Percentiles rank a stretch among this genome's conserved stretches.
These are phyloP conservation scores for Dorcoceras hygrometricum DNA, from an alignment of 257 asterid genomes.

Conservation along the genomic window DNA sequence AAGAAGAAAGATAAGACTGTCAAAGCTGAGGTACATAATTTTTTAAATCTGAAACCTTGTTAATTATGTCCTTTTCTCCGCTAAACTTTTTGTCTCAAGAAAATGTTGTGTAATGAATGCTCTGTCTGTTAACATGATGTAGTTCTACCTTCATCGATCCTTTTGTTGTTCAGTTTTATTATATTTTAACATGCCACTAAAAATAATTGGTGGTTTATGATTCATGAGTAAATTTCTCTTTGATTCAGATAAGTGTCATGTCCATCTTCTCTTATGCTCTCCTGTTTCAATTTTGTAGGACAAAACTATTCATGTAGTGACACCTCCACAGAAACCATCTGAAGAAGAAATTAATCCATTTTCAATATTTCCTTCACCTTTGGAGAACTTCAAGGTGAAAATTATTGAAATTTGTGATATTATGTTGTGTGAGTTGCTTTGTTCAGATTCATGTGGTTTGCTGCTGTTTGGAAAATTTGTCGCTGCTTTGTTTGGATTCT, in stretches of 20 bases:
- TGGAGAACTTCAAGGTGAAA: conserved; percentile 73
- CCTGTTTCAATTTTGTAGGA: conserved; percentile 40
- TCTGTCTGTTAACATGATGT: too few species aligned
- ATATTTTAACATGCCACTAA: neutral
- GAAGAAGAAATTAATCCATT: conserved; percentile 90
- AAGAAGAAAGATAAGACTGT: conserved; percentile 89
- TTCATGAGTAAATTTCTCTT: neutral
- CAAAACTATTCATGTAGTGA: conserved; percentile 53
- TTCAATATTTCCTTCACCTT: conserved; percentile 75
- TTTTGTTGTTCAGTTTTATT: neutral
- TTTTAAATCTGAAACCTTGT: neutral
- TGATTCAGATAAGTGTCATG: neutral
- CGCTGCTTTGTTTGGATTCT: too few species aligned
- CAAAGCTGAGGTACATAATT: conserved; percentile 57
- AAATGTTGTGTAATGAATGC: too few species aligned
- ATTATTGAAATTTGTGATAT: neutral
- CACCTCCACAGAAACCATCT: conserved; percentile 48
- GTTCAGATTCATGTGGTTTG: neutral
- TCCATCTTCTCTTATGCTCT: conserved; percentile 14
- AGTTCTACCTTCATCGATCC: too few species aligned
- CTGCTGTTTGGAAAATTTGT: neutral
- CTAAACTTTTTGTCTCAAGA: neutral
- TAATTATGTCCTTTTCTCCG: neutral
- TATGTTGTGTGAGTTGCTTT: conserved; percentile 11
- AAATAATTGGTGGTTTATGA: neutral